Evolutionary conservation across 176 grass and related monocot genomes (phyloP), one percentile per base, ranked within the genome.

Genomic region (Melocanna baccifera): DNA sequence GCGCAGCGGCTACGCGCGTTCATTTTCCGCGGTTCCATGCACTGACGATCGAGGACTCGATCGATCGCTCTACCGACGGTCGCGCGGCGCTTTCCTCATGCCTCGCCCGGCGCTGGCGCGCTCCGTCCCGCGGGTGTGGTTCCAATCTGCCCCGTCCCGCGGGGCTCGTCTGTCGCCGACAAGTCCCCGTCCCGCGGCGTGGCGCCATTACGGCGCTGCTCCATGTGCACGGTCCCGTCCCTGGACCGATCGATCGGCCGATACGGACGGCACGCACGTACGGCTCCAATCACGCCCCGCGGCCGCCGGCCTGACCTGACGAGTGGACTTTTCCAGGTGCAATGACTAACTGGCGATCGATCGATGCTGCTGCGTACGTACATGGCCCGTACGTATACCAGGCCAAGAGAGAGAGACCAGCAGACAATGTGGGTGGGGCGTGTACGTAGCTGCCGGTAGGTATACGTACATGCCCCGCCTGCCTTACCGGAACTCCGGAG

Each of bases 121-220:
- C 74, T 45, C 67, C 67, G 67, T 50, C 57, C 36, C n/a, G n/a
- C n/a, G n/a, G n/a, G n/a, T 7, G 23, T 20, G 77, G 58, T 80
- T 36, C 45, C 43, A 4, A 62, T 51, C 63, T 0, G 47, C 50
- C 34, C 50, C 73, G 62, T 43, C 62, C 53, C 4, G 71, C 48
- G 37, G 78, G 62, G 14, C 86, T 18, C 63, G 28, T 5, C 4
- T 84, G 87, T 84, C 87, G 59, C 43, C 22, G 76, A 51, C 81
- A 85, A 80, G 87, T 80, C 58, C 58, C 87, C 70, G 57, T 14
- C 87, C 82, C 36, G 63, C 81, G 82, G 47, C 76, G 62, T 72
- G 76, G 50, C 50, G 61, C 62, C 87, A 85, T 89, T 73, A 56
- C 75, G 43, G 25, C 67, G 43, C 30, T 84, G 86, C 67, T 40